Evolutionary conservation across 2,329 filamentous ascomycete genomes (phyloP), one percentile per base, ranked within the genome.

Genomic region (Tolypocladium album): DNA sequence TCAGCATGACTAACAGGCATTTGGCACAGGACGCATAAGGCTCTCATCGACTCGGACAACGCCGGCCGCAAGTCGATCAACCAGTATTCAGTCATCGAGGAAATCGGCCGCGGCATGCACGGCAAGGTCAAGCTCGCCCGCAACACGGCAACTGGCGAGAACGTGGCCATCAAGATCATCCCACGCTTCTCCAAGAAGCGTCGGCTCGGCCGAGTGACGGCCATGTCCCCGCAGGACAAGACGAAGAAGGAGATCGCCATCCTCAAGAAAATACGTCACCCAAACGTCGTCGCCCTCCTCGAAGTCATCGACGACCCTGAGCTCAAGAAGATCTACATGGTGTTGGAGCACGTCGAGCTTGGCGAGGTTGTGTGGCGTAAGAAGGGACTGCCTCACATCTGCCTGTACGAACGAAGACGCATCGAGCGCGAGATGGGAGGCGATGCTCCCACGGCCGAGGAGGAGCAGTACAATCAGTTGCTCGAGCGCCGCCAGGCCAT

Each of bases 281-380:
- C 90, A n/a, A 97, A 99, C 69, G 90, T 99, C 47, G 94, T 99
- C 63, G 92, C 90, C 67, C 80, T 99, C 45, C 83, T 97, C 64
- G 94, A 99, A 76, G 92, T 99, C 68, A 97, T 99, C 68, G 94
- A 99, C 71, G 94, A 99, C 71, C 93, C 93, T 1, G 90, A 92
- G 68, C 85, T 92, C 61, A 94, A 95, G 77, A 99, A 99, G 76
- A 96, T 99, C 63, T 99, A 99, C 76, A 93, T 99, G 76, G 90
- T 97, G 24, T 82, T 99, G 52, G 94, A 99, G 73, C 93, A 93
- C 73, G 92, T 97, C 60, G 91, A 97, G 71, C 83, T 93, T 47
- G 93, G 94, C 58, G 94, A 99, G 75, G 90, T 99, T 60, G 83
- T 91, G 56, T 99, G 94, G 94, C 86, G 94, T 59, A 93, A 89